A percentile compares a stretch with the other conserved stretches of the same genome.
These are phyloP conservation scores for Yamadazyma diospyri DNA, from an alignment of 1,139 yeast genomes.

Conservation along the genomic window DNA sequence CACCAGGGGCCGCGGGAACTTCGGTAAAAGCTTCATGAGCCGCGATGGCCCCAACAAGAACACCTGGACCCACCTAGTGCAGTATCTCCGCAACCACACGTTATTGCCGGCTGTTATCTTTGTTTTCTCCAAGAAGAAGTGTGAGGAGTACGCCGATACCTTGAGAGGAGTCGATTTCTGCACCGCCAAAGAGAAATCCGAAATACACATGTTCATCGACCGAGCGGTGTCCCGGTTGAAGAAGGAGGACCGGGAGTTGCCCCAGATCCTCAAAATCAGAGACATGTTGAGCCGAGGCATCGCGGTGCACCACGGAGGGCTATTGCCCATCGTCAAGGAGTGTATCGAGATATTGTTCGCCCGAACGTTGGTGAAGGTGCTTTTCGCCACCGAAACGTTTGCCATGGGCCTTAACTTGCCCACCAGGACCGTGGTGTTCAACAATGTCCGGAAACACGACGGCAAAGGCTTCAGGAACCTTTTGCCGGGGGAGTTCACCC, in stretches of 20 bases:
- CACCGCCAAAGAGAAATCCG: conserved; percentile 79
- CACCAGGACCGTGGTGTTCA: conserved; percentile 91
- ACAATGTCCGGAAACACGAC: conserved; percentile 83
- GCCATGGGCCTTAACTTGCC: conserved; percentile 98
- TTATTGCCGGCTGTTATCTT: conserved; percentile 88
- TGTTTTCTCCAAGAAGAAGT: conserved; percentile 88
- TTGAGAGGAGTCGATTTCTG: conserved; percentile 75
- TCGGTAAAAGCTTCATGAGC: conserved; percentile 29
- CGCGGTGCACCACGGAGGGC: conserved; percentile 97
- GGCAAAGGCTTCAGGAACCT: conserved; percentile 79
- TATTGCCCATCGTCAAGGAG: conserved; percentile 92
- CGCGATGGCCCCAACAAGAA: conserved; percentile 74
- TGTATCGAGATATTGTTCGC: conserved; percentile 91
- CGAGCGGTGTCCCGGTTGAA: conserved; percentile 83
- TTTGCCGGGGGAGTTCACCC: conserved; percentile 95
- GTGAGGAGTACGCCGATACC: conserved; percentile 89
- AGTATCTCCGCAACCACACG: conserved; percentile 59
- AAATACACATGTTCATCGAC: conserved; percentile 88
- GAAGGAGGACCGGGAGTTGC: conserved; percentile 88
- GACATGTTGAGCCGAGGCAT: conserved; percentile 87
- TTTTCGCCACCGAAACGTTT: conserved; percentile 97
- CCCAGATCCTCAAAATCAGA: conserved; percentile 80
- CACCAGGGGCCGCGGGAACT: conserved; percentile 30
- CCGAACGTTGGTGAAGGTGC: conserved; percentile 76
- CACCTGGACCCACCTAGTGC: conserved; percentile 77